Evolutionary conservation across 371 early-diverging fungal species (phyloP), one percentile per base, ranked within the genome.

Genomic region (Mucor mucedo): DNA sequence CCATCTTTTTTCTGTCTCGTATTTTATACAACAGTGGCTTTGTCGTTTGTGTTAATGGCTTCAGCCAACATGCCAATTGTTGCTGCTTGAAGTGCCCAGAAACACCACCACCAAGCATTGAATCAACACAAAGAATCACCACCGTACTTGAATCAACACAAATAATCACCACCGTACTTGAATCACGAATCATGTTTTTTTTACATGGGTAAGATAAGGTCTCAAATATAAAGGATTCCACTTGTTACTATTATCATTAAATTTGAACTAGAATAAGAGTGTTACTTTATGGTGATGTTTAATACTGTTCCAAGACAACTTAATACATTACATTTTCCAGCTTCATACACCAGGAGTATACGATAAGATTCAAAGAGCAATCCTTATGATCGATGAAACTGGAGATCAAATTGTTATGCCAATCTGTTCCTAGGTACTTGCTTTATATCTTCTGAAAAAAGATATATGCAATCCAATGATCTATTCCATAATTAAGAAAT

Each of bases 21-120:
- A n/a, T n/a, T n/a, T n/a, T n/a, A n/a, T n/a, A n/a, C n/a, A 54
- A 61, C 54, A 29, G 44, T 42, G 28, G 54, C 47, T 33, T 54
- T 61, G 35, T 61, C 54, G 42, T 61, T 9, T 33, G 53, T 61
- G n/a, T 30, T 61, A 10, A 61, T 61, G 32, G 62, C 54, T 61
- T 61, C 62, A 45, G 16, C 35, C 21, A 61, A 54, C 53, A 61
- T 61, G 21, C 11, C 35, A 32, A 53, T 61, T 53, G 45, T 61
- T 33, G 54, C 45, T 53, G 41, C 40, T 54, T 61, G 47, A 16
- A 61, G 16, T 53, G 53, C 62, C 54, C 53, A n/a, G n/a, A n/a
- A n/a, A n/a, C n/a, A n/a, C n/a, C n/a, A n/a, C n/a, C n/a, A n/a
- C n/a, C n/a, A n/a, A n/a, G n/a, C n/a, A n/a, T n/a, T n/a, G n/a